Conservation (phyloP, 257 asterid species). For the Solanum sejunctum region DNA sequence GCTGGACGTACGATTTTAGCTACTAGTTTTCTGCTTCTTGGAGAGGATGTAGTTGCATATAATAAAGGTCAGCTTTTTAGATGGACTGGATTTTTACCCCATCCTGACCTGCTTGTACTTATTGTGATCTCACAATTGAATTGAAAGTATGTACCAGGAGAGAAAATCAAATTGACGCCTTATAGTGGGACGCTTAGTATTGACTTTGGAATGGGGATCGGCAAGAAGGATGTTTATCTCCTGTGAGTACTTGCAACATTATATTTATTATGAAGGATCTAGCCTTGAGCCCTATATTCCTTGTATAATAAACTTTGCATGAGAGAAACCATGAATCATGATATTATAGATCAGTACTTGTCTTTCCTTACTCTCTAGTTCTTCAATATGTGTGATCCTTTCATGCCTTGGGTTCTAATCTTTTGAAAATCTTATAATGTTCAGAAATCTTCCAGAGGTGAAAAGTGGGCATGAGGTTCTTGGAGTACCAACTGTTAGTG, state of each 20-base stretch:
- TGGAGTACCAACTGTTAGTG: constrained; percentile 85
- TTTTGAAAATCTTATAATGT: not conserved
- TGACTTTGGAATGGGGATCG: constrained; percentile 82
- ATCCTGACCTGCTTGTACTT: not conserved
- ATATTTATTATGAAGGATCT: not conserved
- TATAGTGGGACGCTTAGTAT: constrained; percentile 85
- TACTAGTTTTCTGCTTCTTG: constrained; percentile 89
- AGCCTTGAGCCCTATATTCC: not conserved
- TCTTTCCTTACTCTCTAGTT: not conserved
- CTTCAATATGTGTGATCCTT: not conserved
- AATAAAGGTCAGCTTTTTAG: constrained; percentile 52
- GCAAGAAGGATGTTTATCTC: constrained; percentile 75
- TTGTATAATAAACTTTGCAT: not conserved
- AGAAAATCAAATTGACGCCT: constrained; percentile 63
- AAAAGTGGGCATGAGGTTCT: constrained; percentile 70
- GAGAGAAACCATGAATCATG: not conserved
- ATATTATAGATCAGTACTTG: not conserved
- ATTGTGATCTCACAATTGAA: not conserved
- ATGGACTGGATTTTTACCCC: not conserved
- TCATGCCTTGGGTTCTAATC: not conserved
- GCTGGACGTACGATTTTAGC: constrained; percentile 93
- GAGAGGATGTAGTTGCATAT: constrained; percentile 90
- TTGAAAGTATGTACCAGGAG: constrained; percentile 32
- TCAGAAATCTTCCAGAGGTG: constrained; percentile 91
- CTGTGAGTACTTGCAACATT: constrained; percentile 38